Conservation (phyloP, 805 yeast species). For the Candida fluviatilis region DNA sequence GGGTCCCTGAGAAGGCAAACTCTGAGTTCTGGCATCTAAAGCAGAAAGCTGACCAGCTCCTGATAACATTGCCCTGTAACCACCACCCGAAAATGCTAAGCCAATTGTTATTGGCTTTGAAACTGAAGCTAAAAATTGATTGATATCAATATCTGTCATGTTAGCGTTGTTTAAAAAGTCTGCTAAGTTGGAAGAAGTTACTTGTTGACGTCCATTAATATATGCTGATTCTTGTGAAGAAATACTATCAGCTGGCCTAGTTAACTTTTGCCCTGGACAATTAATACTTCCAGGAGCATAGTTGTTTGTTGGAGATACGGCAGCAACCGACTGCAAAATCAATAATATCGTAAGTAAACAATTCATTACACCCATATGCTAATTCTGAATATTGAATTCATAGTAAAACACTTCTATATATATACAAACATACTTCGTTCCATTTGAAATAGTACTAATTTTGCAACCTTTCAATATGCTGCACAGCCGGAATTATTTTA, state of each 20-base stretch:
- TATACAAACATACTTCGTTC: no score
- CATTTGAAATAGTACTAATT: no score
- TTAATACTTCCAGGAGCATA: constrained; percentile 58
- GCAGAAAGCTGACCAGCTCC: constrained; percentile 87
- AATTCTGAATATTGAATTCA: no score
- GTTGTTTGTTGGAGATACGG: constrained; percentile 51
- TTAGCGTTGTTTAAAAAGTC: constrained; percentile 24
- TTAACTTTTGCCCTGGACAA: constrained; percentile 42
- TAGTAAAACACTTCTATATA: no score
- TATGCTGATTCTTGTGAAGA: constrained; percentile 34
- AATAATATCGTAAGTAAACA: background rate
- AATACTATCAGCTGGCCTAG: constrained; percentile 43
- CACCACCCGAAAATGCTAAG: constrained; percentile 38
- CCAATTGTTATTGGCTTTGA: constrained; percentile 29
- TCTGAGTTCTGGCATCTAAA: constrained; percentile 66
- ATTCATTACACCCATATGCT: background rate
- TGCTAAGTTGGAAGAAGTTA: constrained; percentile 14
- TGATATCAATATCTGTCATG: constrained; percentile 41
- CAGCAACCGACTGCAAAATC: background rate
- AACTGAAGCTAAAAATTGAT: constrained; percentile 16
- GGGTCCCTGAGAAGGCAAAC: constrained; percentile 43
- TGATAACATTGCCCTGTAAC: constrained; percentile 47
- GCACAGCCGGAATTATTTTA: no score
- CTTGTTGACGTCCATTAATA: constrained; percentile 15
- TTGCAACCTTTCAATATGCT: no score